Evolutionary conservation across 306 rosid genomes (phyloP), one percentile per base, ranked within the genome.

Genomic region (Benincasa hispida): DNA sequence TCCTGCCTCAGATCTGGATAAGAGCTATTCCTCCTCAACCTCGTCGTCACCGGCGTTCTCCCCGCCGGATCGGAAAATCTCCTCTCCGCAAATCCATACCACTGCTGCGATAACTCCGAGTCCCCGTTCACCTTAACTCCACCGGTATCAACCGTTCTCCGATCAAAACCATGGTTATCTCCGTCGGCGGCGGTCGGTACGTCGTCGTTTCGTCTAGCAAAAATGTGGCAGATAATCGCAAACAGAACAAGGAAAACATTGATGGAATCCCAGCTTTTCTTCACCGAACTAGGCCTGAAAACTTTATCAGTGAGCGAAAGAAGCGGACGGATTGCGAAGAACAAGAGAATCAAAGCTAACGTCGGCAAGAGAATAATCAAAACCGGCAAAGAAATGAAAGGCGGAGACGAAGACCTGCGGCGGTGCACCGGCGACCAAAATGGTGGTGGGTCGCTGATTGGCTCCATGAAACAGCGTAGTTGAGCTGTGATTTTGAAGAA

Each of bases 1-100:
- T 85, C 87, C 39, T 79, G 90, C 35, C 96, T 80, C 73, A 93
- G 94, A 91, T 93, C 98, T 61, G 96, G 97, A 48, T 93, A 91
- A 12, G 97, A 93, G 75, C 92, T 93, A 37, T 83, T 90, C 83
- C 93, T 87, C 81, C 85, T 81, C 86, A 88, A 51, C 76, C 77
- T 79, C 69, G 30, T 73, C 78, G 17, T 79, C 75, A 55, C 68
- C 65, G 79, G 81, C 15, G 79, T 54, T 72, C 72, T 35, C 32
- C 32, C 76, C 27, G 32, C 60, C 28, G 82, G 15, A 10, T 78
- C 78, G 1, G 27, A 56, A 39, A 77, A 65, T 79, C 66, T 77
- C 47, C 47, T 74, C 5, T 84, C 86, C 1, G 86, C 17, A 54
- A 58, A 79, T 62, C 76, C 83, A 41, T 82, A 88, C 97, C 97